Percentiles rank a stretch among this genome's conserved stretches.
These are phyloP conservation scores for Cadophora sp. DNA, from an alignment of 2,329 filamentous ascomycete species.

Conservation along the genomic window DNA sequence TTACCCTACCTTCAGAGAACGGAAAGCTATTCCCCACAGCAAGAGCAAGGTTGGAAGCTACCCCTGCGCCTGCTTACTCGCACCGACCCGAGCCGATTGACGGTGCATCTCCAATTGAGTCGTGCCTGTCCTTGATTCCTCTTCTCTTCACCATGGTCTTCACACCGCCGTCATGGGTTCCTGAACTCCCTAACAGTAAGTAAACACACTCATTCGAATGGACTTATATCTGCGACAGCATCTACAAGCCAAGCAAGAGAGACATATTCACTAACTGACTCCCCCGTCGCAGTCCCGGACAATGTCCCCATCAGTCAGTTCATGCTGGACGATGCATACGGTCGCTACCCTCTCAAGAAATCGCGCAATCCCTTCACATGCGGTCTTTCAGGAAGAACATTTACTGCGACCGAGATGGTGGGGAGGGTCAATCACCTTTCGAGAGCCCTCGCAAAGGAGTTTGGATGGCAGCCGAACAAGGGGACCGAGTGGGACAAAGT, in stretches of 20 bases:
- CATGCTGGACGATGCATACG: slow-evolving; percentile 75
- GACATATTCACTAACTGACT: not conserved
- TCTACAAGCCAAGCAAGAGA: not conserved
- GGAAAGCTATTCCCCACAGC: not conserved
- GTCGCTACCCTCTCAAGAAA: slow-evolving; percentile 66
- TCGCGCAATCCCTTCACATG: slow-evolving; percentile 79
- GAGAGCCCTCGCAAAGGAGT: slow-evolving; percentile 71
- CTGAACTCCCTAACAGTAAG: slow-evolving; percentile 62
- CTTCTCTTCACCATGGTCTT: slow-evolving; percentile 51
- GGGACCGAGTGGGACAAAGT: slow-evolving; percentile 85
- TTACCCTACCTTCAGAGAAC: too few species aligned
- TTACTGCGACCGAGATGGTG: slow-evolving; percentile 67
- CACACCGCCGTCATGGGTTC: slow-evolving; percentile 65
- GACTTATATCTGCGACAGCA: not conserved
- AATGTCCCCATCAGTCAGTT: slow-evolving; percentile 78
- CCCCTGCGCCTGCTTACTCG: not conserved
- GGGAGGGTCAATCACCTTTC: slow-evolving; percentile 72
- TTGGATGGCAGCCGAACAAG: slow-evolving; percentile 73
- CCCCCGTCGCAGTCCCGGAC: slow-evolving; percentile 51
- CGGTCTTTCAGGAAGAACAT: slow-evolving; percentile 73
- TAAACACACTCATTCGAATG: slow-evolving; percentile 15
- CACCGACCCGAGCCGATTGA: not conserved
- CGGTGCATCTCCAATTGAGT: not conserved
- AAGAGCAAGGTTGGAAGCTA: not conserved
- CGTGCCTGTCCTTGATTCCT: not conserved